Evolutionary conservation across 164 flowering plant genomes (phyloP).

Genomic region (Vitis rupestris): DNA sequence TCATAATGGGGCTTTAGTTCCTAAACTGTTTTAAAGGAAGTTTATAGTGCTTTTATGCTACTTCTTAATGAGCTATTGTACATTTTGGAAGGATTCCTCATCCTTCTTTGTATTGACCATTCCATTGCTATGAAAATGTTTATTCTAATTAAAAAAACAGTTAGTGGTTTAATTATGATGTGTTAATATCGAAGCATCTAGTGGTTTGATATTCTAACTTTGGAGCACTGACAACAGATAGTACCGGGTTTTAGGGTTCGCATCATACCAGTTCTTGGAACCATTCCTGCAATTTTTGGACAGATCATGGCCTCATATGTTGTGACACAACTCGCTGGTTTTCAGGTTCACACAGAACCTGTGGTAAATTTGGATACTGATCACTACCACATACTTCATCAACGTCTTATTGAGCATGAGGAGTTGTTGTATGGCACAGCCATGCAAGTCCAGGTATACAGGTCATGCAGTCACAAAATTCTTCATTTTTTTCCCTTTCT

Average conservation of each 20-base stretch:
- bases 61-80: too few relatives aligned
- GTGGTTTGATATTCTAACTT: not conserved
- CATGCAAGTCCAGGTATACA: constrained; percentile 63
- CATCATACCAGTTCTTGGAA: constrained; percentile 92
- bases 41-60: too few relatives aligned
- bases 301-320: constrained; percentile 98
- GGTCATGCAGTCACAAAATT: not conserved
- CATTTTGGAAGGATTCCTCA: too few relatives aligned
- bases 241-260: constrained; percentile 96
- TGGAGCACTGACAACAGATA: constrained; percentile 44
- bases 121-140: too few relatives aligned
- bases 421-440: constrained; percentile 76
- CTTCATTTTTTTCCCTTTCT: not conserved
- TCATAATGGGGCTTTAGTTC: too few relatives aligned
- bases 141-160: too few relatives aligned
- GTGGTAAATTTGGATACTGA: constrained; percentile 79
- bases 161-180: not conserved
- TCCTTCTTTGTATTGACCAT: too few relatives aligned
- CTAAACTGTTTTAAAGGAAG: too few relatives aligned
- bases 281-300: constrained; percentile 97
- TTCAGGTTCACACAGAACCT: constrained; percentile 79
- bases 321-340: constrained; percentile 76
- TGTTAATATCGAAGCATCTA: not conserved
- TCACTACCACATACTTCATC: constrained; percentile 80
- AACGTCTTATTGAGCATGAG: constrained; percentile 96